These are phyloP conservation scores for Fusarium palustre DNA, from an alignment of 2,329 filamentous ascomycete genomes.

Conservation along the genomic window DNA sequence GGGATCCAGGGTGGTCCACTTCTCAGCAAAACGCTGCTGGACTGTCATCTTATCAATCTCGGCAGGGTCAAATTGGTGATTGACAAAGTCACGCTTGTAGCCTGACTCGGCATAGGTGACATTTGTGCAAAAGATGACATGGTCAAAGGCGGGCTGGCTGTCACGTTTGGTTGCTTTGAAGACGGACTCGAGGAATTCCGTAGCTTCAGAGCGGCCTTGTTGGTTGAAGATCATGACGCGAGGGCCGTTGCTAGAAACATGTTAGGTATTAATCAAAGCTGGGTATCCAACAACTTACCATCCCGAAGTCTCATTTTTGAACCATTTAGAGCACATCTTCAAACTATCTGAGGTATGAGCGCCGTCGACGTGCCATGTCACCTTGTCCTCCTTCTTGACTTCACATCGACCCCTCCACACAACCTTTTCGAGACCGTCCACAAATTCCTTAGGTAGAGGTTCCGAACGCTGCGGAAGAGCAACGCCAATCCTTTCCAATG, in stretches of 20 bases:
- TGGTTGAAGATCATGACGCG: constrained; percentile 89
- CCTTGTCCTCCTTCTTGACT: constrained; percentile 62
- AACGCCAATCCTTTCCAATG: constrained; percentile 59
- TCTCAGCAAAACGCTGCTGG: constrained; percentile 65
- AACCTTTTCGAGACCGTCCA: constrained; percentile 78
- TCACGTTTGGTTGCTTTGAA: constrained; percentile 51
- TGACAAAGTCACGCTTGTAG: constrained; percentile 69
- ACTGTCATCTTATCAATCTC: constrained; percentile 64
- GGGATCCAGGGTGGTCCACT: constrained; percentile 63
- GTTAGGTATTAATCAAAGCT: neutral
- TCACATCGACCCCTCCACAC: constrained; percentile 85
- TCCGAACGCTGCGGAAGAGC: constrained; percentile 41
- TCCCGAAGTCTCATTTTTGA: constrained; percentile 64
- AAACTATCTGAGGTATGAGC: constrained; percentile 95
- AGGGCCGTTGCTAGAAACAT: constrained; percentile 50
- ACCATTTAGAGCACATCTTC: constrained; percentile 84
- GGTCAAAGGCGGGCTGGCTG: constrained; percentile 66
- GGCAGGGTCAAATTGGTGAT: constrained; percentile 63
- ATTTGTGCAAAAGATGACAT: constrained; percentile 87
- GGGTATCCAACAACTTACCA: constrained; percentile 42
- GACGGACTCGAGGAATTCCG: constrained; percentile 65
- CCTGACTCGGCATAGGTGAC: constrained; percentile 65
- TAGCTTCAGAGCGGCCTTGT: constrained; percentile 67
- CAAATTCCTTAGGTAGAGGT: constrained; percentile 71
- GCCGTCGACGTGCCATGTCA: constrained; percentile 91